Evolutionary conservation across 441 rosid genomes (phyloP), one percentile per base, ranked within the genome.

Genomic region (Pelargonium fulgidum): DNA sequence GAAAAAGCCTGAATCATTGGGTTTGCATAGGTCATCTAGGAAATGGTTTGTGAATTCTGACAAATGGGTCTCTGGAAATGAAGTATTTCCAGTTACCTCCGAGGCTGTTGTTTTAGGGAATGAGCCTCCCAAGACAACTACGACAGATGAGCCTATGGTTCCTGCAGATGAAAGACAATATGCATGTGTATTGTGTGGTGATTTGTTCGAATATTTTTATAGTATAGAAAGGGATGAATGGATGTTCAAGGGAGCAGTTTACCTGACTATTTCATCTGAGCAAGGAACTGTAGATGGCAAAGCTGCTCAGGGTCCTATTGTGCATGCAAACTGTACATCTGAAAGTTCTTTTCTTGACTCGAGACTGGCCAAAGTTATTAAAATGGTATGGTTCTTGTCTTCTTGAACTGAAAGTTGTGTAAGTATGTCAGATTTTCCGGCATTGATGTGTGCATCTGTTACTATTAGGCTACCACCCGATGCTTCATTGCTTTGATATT

Each of bases 161-260:
- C 83, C 81, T 66, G 95, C 92, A 6, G 93, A 92, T 81, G 99
- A 95, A 78, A 81, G 81, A 74, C 98, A 90, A 70, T 84, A 82
- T 77, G 96, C 85, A n/a, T 95, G 99, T 76, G 65, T 90, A 73
- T 67, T 92, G 66, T 95, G 99, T 70, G 99, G 98, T 48, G 92
- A 90, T 77, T 72, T 92, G 62, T 95, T 95, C 81, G 96, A 92
- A 78, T 97, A 95, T 68, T 80, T 80, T 78, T 95, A 84, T 74
- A 73, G 85, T 78, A 83, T 64, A 62, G 85, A 75, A 73, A 80
- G 26, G 72, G 81, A 72, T 67, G 82, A 77, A 72, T 95, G 99
- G 97, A 85, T 92, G 93, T 92, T 92, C 74, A 87, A 79, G 62
- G 95, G 81, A 72, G 95, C 93, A 54, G 78, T 84, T 42, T 81